Percentiles rank a stretch among this genome's conserved stretches.
Evolutionary conservation across 1,284 basidiomycete genomes (phyloP).

Genomic region (Athelia psychrophila): DNA sequence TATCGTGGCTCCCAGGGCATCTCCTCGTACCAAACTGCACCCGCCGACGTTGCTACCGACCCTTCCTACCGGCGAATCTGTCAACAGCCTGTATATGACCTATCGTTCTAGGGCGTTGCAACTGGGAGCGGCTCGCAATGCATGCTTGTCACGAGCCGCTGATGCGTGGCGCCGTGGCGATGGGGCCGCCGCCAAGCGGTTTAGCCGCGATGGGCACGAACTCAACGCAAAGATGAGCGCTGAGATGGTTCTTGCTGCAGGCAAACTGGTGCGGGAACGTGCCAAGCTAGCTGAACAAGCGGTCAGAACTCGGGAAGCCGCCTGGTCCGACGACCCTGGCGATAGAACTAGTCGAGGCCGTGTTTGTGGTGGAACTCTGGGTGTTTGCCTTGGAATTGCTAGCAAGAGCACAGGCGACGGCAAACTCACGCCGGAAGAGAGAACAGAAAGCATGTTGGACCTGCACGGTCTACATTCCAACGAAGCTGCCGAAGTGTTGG

Average conservation of each 20-base stretch:
- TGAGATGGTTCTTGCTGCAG: constrained; percentile 82
- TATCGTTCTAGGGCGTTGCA: constrained; percentile 87
- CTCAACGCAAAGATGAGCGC: constrained; percentile 86
- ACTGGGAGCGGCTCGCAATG: constrained; percentile 90
- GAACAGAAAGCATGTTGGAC: constrained; percentile 80
- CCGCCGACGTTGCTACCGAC: constrained; percentile 87
- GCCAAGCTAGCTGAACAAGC: constrained; percentile 74
- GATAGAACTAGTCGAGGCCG: constrained; percentile 79
- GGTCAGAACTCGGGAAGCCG: constrained; percentile 62
- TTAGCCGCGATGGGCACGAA: constrained; percentile 90
- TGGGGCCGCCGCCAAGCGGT: constrained; percentile 91
- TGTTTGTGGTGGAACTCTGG: constrained; percentile 77
- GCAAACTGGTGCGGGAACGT: constrained; percentile 78
- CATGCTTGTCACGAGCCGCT: constrained; percentile 91
- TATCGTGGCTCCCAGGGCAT: constrained; percentile 80
- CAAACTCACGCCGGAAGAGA: constrained; percentile 71
- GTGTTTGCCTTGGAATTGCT: constrained; percentile 84
- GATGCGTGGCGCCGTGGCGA: constrained; percentile 95
- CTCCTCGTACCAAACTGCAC: constrained; percentile 80
- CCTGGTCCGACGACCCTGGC: constrained; percentile 82
- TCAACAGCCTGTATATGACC: constrained; percentile 83
- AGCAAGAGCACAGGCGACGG: constrained; percentile 50
- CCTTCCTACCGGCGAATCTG: constrained; percentile 75
- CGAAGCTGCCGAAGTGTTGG: constrained; percentile 89
- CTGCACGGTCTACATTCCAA: constrained; percentile 87